Conservation (phyloP, 768 basidiomycete species). For the Russula sp. region DNA sequence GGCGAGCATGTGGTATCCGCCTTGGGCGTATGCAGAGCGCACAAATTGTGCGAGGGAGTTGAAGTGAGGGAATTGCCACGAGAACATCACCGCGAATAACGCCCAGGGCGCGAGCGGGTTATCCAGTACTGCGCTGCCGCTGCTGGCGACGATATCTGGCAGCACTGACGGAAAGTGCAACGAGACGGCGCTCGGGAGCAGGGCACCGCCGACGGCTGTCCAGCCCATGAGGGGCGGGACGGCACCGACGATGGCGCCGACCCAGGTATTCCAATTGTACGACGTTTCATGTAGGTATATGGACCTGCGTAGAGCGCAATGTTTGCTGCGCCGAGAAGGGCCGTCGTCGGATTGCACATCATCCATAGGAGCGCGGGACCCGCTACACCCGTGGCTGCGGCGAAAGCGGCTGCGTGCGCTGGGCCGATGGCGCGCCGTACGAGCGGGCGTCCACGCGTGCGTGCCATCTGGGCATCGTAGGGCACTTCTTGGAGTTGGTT, state of each 20-base stretch:
- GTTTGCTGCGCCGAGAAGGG: slow-evolving; percentile 76
- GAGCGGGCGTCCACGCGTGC: slow-evolving; percentile 85
- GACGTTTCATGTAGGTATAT: slow-evolving; percentile 92
- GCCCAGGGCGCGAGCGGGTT: slow-evolving; percentile 80
- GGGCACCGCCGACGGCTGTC: slow-evolving; percentile 85
- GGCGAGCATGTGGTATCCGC: slow-evolving; percentile 91
- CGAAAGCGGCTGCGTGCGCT: slow-evolving; percentile 81
- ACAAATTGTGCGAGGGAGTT: slow-evolving; percentile 88
- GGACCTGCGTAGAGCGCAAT: slow-evolving; percentile 86
- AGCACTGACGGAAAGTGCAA: slow-evolving; percentile 64
- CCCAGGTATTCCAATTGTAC: slow-evolving; percentile 87
- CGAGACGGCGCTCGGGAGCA: slow-evolving; percentile 62
- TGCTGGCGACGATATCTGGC: slow-evolving; percentile 39
- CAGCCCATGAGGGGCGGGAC: slow-evolving; percentile 97
- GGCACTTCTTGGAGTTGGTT: slow-evolving; percentile 96
- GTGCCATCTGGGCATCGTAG: slow-evolving; percentile 93
- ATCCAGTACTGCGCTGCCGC: slow-evolving; percentile 53
- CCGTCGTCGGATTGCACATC: slow-evolving; percentile 85
- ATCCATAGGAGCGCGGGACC: slow-evolving; percentile 77
- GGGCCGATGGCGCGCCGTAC: slow-evolving; percentile 83
- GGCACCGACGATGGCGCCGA: slow-evolving; percentile 88
- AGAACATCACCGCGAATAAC: slow-evolving; percentile 82
- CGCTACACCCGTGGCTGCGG: slow-evolving; percentile 65
- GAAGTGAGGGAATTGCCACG: slow-evolving; percentile 99
- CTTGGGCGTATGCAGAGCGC: slow-evolving; percentile 85